Conservation (phyloP, 2,329 filamentous ascomycete genomes). For the Aspergillus ochraceoroseus region DNA sequence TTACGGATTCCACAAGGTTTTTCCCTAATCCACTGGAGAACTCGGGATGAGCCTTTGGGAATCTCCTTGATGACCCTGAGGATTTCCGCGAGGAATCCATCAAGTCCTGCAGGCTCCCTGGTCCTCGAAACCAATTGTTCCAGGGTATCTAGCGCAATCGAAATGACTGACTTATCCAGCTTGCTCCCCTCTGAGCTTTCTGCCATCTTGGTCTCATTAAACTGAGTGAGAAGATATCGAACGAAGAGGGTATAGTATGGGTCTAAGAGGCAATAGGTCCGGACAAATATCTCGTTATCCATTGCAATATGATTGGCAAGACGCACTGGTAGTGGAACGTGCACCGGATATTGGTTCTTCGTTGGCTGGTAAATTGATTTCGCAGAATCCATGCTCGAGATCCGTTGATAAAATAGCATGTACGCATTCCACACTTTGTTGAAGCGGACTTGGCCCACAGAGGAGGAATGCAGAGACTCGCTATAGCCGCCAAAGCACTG, state of each 20-base stretch:
- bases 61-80: slow-evolving; percentile 49
- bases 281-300: slow-evolving; percentile 69
- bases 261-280: slow-evolving; percentile 75
- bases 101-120: slow-evolving; percentile 63
- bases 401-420: slow-evolving; percentile 94
- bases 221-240: slow-evolving; percentile 55
- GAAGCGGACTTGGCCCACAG: slow-evolving; percentile 45
- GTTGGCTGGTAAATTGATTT: slow-evolving; percentile 46
- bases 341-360: slow-evolving; percentile 49
- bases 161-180: slow-evolving; percentile 44
- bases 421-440: slow-evolving; percentile 82
- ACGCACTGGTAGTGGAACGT: slow-evolving; percentile 43
- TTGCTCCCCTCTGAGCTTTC: slow-evolving; percentile 48
- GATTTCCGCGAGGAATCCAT: slow-evolving; percentile 52
- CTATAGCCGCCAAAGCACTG: slow-evolving; percentile 75
- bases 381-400: slow-evolving; percentile 57
- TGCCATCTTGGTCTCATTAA: slow-evolving; percentile 48
- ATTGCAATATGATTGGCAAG: slow-evolving; percentile 56
- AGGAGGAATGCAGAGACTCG: slow-evolving; percentile 48
- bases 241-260: slow-evolving; percentile 65
- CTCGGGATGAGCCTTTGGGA: slow-evolving; percentile 53
- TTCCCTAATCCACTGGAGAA: slow-evolving; percentile 57
- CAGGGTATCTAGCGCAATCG: slow-evolving; percentile 55
- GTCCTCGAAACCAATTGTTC: slow-evolving; percentile 70
- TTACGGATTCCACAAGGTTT: slow-evolving; percentile 58